Evolutionary conservation across 1,284 basidiomycete genomes (phyloP), one percentile per base, ranked within the genome.

Genomic region (Puccinia polysora): DNA sequence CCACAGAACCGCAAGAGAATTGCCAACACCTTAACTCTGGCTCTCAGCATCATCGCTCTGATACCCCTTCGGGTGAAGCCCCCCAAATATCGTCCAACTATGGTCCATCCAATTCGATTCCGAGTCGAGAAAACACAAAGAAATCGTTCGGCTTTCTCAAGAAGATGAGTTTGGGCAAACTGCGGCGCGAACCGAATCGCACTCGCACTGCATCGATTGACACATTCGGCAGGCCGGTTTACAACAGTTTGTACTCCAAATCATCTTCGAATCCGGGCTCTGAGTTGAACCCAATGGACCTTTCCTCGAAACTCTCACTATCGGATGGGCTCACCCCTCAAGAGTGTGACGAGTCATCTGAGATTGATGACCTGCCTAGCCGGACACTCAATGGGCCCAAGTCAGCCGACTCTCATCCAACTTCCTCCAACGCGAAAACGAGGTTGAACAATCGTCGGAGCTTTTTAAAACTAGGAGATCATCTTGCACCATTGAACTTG

Each of bases 91-190:
- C 14, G 8, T 64, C 45, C 32, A 20, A 30, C 62, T 23, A 18
- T n/a, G 49, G 8, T 8, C 8, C 58, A n/a, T 6, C 58, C 25
- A 23, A 14, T 25, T 40, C 58, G 38, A 60, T 47, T 25, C 34
- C 38, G 8, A 58, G 32, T 20, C 60, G 60, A 63, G 60, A 63
- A 4, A 15, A 58, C 50, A 36, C 34, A 23, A 70, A 70, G 58
- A 70, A 70, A 36, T 70, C 68, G 23, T 70, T 70, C 62, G 68
- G 68, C 23, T 70, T 70, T 47, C 49, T 70, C 30, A 70, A 70
- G 28, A 70, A 70, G 53, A 70, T 70, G 55, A 70, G 68, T 18
- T 36, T 70, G 23, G 68, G 68, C 14, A 70, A 70, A 53, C 58
- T 70, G n/a, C 15, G 58, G 18, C 55, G 68, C n/a, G 68, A 70